phyloP scores from a whole-genome alignment of 1,139 yeast genomes.

The Saccharomyces hybrid region DNA sequence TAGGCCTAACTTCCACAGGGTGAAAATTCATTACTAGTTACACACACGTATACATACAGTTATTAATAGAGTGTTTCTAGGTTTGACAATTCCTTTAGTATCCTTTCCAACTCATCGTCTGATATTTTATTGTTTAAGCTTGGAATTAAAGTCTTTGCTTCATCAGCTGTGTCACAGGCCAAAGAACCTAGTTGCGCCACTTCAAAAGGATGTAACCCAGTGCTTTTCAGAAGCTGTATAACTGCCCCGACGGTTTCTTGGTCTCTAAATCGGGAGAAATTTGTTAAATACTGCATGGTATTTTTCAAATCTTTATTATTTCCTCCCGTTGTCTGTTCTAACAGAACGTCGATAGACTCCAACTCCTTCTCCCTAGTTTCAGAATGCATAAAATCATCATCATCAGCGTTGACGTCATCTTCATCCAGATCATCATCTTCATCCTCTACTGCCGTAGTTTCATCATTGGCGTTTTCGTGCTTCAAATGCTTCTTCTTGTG shows the following conservation, averaged over 20 bases:
- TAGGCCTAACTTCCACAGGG: background rate
- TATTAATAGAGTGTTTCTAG: constrained; percentile 40
- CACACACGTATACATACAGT: background rate
- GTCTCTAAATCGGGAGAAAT: constrained; percentile 84
- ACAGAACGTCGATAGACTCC: constrained; percentile 28
- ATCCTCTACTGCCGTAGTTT: constrained; percentile 9
- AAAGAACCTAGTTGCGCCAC: constrained; percentile 89
- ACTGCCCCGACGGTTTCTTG: constrained; percentile 91
- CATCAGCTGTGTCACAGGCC: constrained; percentile 95
- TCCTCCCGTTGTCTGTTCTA: constrained; percentile 43
- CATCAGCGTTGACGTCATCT: constrained; percentile 33
- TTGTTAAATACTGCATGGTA: constrained; percentile 78
- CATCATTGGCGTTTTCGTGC: constrained; percentile 21
- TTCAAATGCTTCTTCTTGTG: constrained; percentile 35
- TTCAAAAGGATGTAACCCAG: constrained; percentile 89
- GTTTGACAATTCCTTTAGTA: constrained; percentile 77
- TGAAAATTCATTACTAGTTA: background rate
- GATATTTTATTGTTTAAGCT: constrained; percentile 72
- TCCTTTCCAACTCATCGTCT: constrained; percentile 79
- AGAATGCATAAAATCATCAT: constrained; percentile 28
- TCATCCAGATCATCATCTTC: constrained; percentile 24
- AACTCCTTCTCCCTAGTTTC: constrained; percentile 33
- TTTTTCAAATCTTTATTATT: constrained; percentile 75
- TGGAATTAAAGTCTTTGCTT: constrained; percentile 90
- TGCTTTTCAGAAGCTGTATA: constrained; percentile 71